Base-by-base conservation (phyloP, 140 eudicot species). In the Flaveria floridana region DNA sequence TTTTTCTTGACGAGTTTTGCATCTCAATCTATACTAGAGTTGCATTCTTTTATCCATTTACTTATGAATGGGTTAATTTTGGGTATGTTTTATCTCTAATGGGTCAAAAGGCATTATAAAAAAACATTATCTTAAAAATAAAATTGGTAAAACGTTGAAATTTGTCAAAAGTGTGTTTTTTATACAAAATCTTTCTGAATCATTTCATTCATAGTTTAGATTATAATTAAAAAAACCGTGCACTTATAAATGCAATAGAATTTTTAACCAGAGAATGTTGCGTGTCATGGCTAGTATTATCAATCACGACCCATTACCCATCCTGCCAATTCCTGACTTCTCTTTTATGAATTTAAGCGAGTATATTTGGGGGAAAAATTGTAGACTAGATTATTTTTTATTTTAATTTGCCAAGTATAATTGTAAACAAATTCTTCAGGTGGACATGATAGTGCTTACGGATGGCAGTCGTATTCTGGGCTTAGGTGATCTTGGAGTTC, bases 381-480 rank as follows among this genome's bases (percentile, higher is more conserved):
- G 41, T 51, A 48, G 53, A 67, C 21, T 67, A 51, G 1, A 2
- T 39, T 41, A 67, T 52, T 67, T 34, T 20, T 65, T 20, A 19
- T 65, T 56, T 50, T n/a, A 15, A 10, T 51, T 6, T 10, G 3
- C 63, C 19, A 44, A 65, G 47, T 74, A 46, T 80, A 30, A 70
- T 10, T 61, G 52, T 61, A 69, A 68, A 56, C 55, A 74, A 59
- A 48, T 59, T 76, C 57, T 81, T 63, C 92, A 95, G 99, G 99
- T 95, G 30, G 99, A 95, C 84, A 95, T 95, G 99, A 76, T 95
- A 74, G 99, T 95, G 67, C 82, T 95, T 75, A 95, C 99, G 25
- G 99, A 95, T 95, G 99, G 99, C 52, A 95, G 99, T 84, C 97
- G 99, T 48, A 95, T 95, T 68, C 96, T 95, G 61, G 99, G 99